A percentile compares a stretch with the other conserved stretches of the same genome.
Conservation (phyloP, 805 yeast species). For the Lipomyces starkeyi region DNA sequence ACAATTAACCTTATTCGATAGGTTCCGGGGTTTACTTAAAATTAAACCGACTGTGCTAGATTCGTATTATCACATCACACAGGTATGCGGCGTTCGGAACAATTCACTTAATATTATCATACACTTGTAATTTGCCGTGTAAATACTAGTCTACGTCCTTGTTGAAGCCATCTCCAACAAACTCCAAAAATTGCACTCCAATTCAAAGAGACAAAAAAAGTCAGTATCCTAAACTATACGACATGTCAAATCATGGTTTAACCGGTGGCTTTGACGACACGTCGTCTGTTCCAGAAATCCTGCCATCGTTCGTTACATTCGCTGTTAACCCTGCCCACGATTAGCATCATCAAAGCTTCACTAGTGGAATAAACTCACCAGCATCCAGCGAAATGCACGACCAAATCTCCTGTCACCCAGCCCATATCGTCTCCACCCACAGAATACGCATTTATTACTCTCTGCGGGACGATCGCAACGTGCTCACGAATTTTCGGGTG, state of each 20-base stretch:
- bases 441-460: constrained; percentile 34
- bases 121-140: background rate
- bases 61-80: no score
- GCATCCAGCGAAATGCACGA: constrained; percentile 39
- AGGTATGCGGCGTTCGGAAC: no score
- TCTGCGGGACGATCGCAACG: constrained; percentile 31
- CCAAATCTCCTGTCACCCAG: constrained; percentile 35
- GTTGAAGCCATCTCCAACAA: background rate
- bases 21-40: no score
- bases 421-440: constrained; percentile 32
- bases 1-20: no score
- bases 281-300: constrained; percentile 29
- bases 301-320: constrained; percentile 31
- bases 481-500: constrained; percentile 26
- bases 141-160: no score
- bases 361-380: constrained; percentile 17
- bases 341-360: background rate
- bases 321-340: constrained; percentile 16
- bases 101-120: no score
- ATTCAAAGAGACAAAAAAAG: background rate
- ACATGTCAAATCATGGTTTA: background rate
- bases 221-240: background rate
- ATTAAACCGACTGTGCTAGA: no score
- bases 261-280: background rate
- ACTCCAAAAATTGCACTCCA: background rate